Evolutionary conservation across 192 early-diverging fungal genomes (phyloP).

Genomic region (Podila minutissima): DNA sequence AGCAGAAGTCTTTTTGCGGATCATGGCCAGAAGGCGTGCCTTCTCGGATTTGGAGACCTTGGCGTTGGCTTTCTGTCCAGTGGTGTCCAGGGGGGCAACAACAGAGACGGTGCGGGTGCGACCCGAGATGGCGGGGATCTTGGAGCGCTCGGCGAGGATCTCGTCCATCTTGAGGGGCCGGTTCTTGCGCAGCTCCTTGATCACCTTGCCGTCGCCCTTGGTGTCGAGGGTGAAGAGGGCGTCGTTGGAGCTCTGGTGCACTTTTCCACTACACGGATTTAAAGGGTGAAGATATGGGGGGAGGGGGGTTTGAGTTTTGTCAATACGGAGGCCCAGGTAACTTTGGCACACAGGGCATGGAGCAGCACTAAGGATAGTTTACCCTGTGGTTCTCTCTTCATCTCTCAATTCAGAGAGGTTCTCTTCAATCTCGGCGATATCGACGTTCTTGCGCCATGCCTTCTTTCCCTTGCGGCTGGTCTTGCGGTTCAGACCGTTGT

Average conservation of each 20-base stretch:
- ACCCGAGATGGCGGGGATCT: conserved; percentile 62
- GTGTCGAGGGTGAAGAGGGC: conserved; percentile 79
- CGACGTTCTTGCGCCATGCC: conserved; percentile 93
- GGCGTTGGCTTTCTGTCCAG: conserved; percentile 12
- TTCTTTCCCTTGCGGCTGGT: conserved; percentile 88
- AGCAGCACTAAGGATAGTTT: conserved; percentile 3
- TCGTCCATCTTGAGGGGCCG: conserved; percentile 82
- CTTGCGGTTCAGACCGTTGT: no score
- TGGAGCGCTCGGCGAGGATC: conserved; percentile 81
- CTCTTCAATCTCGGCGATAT: conserved; percentile 81
- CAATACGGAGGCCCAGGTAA: conserved; percentile 6
- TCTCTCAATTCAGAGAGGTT: conserved; percentile 73
- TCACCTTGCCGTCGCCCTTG: conserved; percentile 64
- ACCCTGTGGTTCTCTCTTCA: conserved; percentile 83
- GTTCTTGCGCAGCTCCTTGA: conserved; percentile 56
- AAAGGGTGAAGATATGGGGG: conserved; percentile 31
- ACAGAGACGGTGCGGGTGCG: conserved; percentile 13
- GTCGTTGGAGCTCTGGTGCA: conserved; percentile 57
- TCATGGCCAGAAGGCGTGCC: conserved; percentile 34
- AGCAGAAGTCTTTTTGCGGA: conserved; percentile 26
- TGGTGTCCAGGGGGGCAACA: conserved; percentile 1
- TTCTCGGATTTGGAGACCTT: conserved; percentile 50
- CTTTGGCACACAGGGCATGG: neutral
- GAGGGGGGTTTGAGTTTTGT: conserved; percentile 21
- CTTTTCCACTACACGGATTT: conserved; percentile 56